Evolutionary conservation across 2,329 filamentous ascomycete genomes (phyloP).

Genomic region (Ophiostoma angusticollis): DNA sequence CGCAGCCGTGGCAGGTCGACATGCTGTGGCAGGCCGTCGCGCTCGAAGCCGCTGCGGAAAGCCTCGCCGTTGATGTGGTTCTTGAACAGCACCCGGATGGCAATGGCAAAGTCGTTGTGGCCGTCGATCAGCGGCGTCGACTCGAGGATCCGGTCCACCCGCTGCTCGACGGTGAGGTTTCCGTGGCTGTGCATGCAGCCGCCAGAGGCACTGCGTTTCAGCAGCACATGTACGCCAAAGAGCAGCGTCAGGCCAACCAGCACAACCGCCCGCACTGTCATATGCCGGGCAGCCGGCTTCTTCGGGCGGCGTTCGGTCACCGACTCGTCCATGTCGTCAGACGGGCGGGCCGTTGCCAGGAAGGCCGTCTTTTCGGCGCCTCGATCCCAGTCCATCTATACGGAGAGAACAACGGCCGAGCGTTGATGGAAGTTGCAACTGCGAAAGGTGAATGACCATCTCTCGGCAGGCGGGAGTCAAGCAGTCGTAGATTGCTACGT

Average conservation of each 20-base stretch:
- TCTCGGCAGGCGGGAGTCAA: too few species aligned
- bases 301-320: neutral
- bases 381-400: neutral
- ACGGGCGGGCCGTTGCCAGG: neutral
- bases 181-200: neutral
- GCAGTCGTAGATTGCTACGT: too few species aligned
- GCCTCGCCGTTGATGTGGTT: constrained; percentile 67
- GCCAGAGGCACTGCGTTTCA: neutral
- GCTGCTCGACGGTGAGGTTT: constrained; percentile 12
- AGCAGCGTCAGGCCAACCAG: neutral
- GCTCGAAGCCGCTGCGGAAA: constrained; percentile 63
- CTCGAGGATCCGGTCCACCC: constrained; percentile 14
- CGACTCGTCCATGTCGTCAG: neutral
- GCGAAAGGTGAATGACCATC: too few species aligned
- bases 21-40: constrained; percentile 55
- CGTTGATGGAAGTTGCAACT: neutral
- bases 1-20: constrained; percentile 69
- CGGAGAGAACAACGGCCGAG: neutral
- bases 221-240: constrained; percentile 3
- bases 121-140: constrained; percentile 43
- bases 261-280: constrained; percentile 2
- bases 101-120: constrained; percentile 75
- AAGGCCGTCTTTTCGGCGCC: constrained; percentile 1
- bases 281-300: neutral
- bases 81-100: constrained; percentile 51